Evolutionary conservation across 768 basidiomycete genomes (phyloP).

Genomic region (Tulasnella sp.): DNA sequence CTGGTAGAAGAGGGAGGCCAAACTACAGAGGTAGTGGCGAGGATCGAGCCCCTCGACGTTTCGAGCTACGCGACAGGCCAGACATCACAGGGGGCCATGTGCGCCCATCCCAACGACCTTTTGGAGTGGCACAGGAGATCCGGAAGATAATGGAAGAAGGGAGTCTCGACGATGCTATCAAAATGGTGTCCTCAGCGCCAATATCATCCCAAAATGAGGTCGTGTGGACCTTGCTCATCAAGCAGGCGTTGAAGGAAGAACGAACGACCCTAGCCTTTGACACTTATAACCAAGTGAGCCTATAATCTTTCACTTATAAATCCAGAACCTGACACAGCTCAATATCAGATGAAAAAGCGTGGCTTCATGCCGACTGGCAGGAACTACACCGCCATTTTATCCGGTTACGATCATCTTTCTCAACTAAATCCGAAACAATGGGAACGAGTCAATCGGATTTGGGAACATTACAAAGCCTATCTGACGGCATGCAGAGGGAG

Average conservation of each 20-base stretch:
- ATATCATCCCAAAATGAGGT: constrained; percentile 60
- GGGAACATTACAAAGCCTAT: constrained; percentile 44
- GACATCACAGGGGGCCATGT: constrained; percentile 3
- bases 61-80: background rate
- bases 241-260: constrained; percentile 45
- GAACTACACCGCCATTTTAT: constrained; percentile 62
- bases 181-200: constrained; percentile 56
- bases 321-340: background rate
- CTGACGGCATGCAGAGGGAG: constrained; percentile 40
- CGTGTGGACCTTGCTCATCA: constrained; percentile 74
- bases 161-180: constrained; percentile 52
- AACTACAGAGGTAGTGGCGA: too few species aligned
- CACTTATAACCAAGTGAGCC: constrained; percentile 57
- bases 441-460: constrained; percentile 46
- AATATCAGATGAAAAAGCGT: constrained; percentile 66
- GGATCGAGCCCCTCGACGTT: background rate
- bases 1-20: too few species aligned
- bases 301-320: constrained; percentile 16
- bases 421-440: constrained; percentile 48
- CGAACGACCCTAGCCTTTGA: constrained; percentile 49
- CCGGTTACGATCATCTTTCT: constrained; percentile 33
- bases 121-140: constrained; percentile 17
- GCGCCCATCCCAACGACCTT: constrained; percentile 18
- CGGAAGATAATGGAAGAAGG: constrained; percentile 37
- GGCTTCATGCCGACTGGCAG: constrained; percentile 56